Conservation (phyloP, 345 rosid species). For the Hypericum perforatum region DNA sequence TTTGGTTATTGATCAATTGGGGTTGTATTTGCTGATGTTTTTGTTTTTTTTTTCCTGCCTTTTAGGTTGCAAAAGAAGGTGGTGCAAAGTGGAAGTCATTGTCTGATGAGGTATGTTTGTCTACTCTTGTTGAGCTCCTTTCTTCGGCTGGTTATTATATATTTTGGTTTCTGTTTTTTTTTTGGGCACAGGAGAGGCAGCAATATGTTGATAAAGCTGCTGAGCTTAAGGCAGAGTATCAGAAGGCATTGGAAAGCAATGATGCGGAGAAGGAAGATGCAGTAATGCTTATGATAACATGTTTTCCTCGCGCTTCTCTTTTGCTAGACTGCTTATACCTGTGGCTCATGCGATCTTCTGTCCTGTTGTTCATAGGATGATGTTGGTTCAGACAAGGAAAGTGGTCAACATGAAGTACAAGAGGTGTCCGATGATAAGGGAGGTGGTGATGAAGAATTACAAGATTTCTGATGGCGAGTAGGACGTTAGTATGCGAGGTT, state of each 20-base stretch:
- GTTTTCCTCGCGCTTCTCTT: too few relatives aligned
- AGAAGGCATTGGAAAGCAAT: conserved; percentile 31
- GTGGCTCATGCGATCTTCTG: too few relatives aligned
- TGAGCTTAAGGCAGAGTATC: conserved; percentile 56
- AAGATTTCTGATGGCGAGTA: conserved; percentile 22
- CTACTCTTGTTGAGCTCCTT: neutral
- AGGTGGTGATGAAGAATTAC: conserved; percentile 23
- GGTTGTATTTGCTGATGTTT: neutral
- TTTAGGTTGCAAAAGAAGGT: conserved; percentile 64
- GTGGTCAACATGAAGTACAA: conserved; percentile 12
- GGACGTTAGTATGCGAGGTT: neutral
- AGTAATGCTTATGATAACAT: too few relatives aligned
- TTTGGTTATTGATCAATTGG: neutral
- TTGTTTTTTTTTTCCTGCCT: neutral
- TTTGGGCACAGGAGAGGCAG: conserved; percentile 60
- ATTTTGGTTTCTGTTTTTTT: neutral
- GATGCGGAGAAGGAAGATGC: conserved; percentile 27
- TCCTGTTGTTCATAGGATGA: conserved; percentile 14
- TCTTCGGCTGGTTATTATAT: neutral
- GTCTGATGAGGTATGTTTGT: conserved; percentile 58
- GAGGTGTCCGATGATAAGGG: conserved; percentile 18
- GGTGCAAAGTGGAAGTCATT: conserved; percentile 80
- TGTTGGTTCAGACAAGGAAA: conserved; percentile 27
- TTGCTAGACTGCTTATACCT: too few relatives aligned
- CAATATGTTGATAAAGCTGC: conserved; percentile 60